phyloP scores from a whole-genome alignment of 75 land plant species.

The Isoetes taiwanensis region DNA sequence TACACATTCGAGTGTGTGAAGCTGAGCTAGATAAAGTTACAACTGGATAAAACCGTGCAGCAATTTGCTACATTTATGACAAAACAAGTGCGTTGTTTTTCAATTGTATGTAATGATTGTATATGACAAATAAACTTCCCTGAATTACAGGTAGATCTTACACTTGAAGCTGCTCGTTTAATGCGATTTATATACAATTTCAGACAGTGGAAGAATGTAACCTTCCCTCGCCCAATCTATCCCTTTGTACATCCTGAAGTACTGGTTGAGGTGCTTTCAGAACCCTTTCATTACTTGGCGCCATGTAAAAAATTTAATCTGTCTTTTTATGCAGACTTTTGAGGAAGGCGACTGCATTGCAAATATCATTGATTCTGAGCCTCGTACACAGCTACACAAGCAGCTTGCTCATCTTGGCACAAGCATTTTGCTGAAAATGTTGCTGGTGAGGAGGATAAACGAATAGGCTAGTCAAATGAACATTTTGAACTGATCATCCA shows the following conservation, averaged over 20 bases:
- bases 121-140: too few species aligned
- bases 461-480: too few species aligned
- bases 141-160: conserved; percentile 36
- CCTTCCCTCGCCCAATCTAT: conserved; percentile 27
- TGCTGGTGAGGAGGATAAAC: too few species aligned
- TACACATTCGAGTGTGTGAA: too few species aligned
- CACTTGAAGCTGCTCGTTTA: conserved; percentile 32
- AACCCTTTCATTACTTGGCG: too few species aligned
- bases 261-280: conserved; percentile 27
- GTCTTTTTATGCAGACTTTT: conserved; percentile 30
- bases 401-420: conserved; percentile 24
- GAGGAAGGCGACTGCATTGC: conserved; percentile 27
- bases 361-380: conserved; percentile 14
- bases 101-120: too few species aligned
- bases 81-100: too few species aligned
- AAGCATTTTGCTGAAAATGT: conserved; percentile 23
- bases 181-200: conserved; percentile 27
- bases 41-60: too few species aligned
- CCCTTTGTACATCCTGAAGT: conserved; percentile 33
- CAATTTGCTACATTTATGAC: too few species aligned
- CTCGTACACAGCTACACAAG: conserved; percentile 8
- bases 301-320: too few species aligned
- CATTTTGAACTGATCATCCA: too few species aligned
- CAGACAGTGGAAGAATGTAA: conserved; percentile 20
- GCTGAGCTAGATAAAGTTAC: too few species aligned